These are phyloP conservation scores for Euryodendron excelsum DNA, from an alignment of 148 eudicot species.

Conservation along the genomic window DNA sequence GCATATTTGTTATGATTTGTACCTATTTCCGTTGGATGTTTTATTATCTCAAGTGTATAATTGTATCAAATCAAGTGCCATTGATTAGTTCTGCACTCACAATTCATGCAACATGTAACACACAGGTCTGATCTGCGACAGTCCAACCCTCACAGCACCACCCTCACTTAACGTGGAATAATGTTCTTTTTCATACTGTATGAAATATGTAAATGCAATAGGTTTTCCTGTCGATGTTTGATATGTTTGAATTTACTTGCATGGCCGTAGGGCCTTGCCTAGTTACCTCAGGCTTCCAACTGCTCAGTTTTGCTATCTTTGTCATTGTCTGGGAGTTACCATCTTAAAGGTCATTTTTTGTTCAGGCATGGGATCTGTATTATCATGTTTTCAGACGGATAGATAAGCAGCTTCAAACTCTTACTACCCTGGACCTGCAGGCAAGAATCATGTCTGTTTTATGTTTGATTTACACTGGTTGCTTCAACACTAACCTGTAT, in stretches of 20 bases:
- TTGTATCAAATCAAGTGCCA: too few species aligned
- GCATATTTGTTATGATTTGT: not conserved
- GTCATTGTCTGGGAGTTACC: not conserved
- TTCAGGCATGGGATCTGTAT: conserved; percentile 99
- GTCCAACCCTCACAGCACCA: too few species aligned
- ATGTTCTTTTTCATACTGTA: too few species aligned
- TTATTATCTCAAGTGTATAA: too few species aligned
- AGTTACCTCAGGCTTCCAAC: not conserved
- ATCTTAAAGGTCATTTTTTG: conserved; percentile 8
- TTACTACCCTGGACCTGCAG: conserved; percentile 90
- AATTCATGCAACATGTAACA: too few species aligned
- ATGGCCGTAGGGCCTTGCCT: not conserved
- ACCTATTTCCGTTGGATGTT: too few species aligned
- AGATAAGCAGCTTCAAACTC: conserved; percentile 87
- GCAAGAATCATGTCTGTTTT: conserved; percentile 33
- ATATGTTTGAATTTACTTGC: conserved; percentile 10
- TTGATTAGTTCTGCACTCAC: too few species aligned
- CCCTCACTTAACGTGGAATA: too few species aligned
- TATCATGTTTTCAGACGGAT: conserved; percentile 93
- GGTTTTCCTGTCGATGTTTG: not conserved
- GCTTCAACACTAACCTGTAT: conserved; percentile 1
- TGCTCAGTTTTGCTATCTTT: not conserved
- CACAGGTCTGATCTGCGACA: too few species aligned
- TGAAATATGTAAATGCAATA: not conserved
- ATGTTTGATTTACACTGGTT: not conserved